phyloP scores from a whole-genome alignment of 2,329 filamentous ascomycete species.

The Penicillium expansum region DNA sequence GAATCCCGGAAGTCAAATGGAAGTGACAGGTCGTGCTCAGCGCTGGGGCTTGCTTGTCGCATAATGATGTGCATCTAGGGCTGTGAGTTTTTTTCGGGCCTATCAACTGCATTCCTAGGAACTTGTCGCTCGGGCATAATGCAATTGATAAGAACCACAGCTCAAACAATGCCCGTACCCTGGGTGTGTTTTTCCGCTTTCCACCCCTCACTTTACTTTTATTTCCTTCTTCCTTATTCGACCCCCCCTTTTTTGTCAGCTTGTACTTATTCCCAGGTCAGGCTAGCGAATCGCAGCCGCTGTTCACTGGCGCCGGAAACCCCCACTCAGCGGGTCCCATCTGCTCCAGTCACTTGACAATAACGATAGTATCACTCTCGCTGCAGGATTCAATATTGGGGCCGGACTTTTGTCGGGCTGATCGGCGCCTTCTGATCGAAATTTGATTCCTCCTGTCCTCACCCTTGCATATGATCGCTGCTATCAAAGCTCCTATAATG shows the following conservation, averaged over 20 bases:
- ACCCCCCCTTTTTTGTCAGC: background rate
- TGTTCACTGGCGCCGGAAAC: background rate
- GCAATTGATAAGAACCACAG: background rate
- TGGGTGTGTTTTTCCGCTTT: background rate
- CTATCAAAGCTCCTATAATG: constrained; percentile 7
- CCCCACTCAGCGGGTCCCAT: background rate
- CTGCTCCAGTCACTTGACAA: background rate
- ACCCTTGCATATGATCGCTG: constrained; percentile 23
- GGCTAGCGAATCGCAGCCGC: background rate
- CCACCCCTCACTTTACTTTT: background rate
- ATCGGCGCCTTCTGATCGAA: background rate
- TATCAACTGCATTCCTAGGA: constrained; percentile 3
- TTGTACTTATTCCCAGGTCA: background rate
- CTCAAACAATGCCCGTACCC: background rate
- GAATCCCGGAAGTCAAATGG: constrained; percentile 8
- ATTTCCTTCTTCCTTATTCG: background rate
- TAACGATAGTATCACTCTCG: background rate
- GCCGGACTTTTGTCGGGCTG: background rate
- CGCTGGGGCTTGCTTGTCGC: constrained; percentile 4
- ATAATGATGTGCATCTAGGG: constrained; percentile 10
- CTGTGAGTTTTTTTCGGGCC: constrained; percentile 2
- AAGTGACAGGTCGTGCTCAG: constrained; percentile 10
- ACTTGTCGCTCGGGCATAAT: background rate
- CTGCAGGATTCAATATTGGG: background rate
- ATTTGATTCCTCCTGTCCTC: background rate